These are phyloP conservation scores for Cymodocea nodosa DNA, from an alignment of 116 monocot genomes.

Conservation along the genomic window DNA sequence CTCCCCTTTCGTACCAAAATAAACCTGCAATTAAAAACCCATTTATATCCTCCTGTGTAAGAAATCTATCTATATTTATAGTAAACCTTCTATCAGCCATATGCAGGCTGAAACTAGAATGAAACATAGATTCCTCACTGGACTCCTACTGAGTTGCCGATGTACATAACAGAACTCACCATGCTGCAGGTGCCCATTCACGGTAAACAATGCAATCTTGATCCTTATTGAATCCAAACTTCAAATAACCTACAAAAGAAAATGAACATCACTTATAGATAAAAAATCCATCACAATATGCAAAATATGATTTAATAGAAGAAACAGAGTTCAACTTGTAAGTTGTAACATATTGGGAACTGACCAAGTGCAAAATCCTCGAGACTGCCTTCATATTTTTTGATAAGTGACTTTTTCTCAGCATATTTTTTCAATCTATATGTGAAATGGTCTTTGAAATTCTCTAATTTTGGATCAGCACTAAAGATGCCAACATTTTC, in stretches of 20 bases:
- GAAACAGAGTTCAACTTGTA: not conserved
- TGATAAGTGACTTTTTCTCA: slow-evolving; percentile 53
- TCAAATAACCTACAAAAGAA: slow-evolving; percentile 55
- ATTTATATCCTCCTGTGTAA: no score
- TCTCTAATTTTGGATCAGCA: slow-evolving; percentile 46
- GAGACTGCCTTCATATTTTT: slow-evolving; percentile 67
- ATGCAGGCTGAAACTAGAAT: no score
- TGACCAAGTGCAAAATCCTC: slow-evolving; percentile 67
- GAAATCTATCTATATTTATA: no score
- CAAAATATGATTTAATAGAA: not conserved
- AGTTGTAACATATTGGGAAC: not conserved
- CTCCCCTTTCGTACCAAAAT: no score
- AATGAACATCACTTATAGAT: not conserved
- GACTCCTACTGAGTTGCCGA: not conserved
- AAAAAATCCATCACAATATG: not conserved
- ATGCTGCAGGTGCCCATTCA: slow-evolving; percentile 94
- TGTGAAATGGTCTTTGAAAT: slow-evolving; percentile 52
- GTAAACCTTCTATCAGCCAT: no score
- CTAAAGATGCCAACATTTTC: slow-evolving; percentile 39
- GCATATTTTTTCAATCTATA: slow-evolving; percentile 54
- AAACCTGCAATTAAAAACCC: no score
- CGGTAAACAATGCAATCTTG: slow-evolving; percentile 50
- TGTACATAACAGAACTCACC: slow-evolving; percentile 31
- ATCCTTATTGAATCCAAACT: slow-evolving; percentile 82
- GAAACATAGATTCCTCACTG: no score